Evolutionary conservation across 805 yeast species (phyloP).

Genomic region (Candida patagonica): DNA sequence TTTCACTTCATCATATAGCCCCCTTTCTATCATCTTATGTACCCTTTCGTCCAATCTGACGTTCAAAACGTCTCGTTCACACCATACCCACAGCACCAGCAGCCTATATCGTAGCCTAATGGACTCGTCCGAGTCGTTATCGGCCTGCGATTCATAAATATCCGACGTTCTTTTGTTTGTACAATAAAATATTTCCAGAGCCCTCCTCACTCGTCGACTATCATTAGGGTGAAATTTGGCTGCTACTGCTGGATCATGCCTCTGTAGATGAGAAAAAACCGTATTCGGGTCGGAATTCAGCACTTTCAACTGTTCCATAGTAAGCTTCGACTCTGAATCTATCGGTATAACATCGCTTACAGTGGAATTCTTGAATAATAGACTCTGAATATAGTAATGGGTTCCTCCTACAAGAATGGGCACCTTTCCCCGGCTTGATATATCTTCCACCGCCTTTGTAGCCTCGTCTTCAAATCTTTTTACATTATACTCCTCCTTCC

Average conservation of each 20-base stretch:
- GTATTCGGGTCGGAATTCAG: slow-evolving; percentile 38
- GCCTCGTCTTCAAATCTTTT: slow-evolving; percentile 77
- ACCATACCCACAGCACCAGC: slow-evolving; percentile 74
- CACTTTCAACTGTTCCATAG: slow-evolving; percentile 32
- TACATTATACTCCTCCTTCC: slow-evolving; percentile 76
- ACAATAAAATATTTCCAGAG: slow-evolving; percentile 65
- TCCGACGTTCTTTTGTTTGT: slow-evolving; percentile 65
- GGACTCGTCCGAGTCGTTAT: neutral
- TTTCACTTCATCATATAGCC: slow-evolving; percentile 62
- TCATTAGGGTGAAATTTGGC: slow-evolving; percentile 90
- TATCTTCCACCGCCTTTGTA: slow-evolving; percentile 36
- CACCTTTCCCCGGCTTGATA: slow-evolving; percentile 56
- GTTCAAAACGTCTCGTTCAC: slow-evolving; percentile 49
- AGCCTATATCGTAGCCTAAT: slow-evolving; percentile 21
- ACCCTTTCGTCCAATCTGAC: slow-evolving; percentile 67
- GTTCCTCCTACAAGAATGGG: slow-evolving; percentile 96
- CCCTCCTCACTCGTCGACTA: slow-evolving; percentile 63
- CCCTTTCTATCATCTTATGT: slow-evolving; percentile 66
- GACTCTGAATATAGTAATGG: slow-evolving; percentile 78
- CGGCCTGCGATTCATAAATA: slow-evolving; percentile 52
- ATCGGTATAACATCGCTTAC: slow-evolving; percentile 25
- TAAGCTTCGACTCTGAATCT: slow-evolving; percentile 11
- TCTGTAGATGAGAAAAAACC: slow-evolving; percentile 38
- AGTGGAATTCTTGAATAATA: slow-evolving; percentile 63
- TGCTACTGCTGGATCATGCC: slow-evolving; percentile 63